phyloP scores from a whole-genome alignment of 495 filamentous ascomycete genomes.

The Aspergillus carlsbadensis region DNA sequence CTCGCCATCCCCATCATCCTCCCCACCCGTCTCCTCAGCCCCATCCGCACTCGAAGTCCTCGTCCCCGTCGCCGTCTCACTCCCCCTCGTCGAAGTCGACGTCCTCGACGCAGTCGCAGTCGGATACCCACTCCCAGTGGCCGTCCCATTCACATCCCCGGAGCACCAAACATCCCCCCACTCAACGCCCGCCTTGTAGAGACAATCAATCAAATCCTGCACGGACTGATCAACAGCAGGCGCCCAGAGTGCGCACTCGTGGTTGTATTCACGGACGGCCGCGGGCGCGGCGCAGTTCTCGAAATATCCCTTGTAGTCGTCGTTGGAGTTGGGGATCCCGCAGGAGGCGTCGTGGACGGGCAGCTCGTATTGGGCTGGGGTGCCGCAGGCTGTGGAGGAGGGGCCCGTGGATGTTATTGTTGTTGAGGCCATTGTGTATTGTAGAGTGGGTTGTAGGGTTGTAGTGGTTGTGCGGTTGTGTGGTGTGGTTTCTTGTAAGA shows the following conservation, averaged over 20 bases:
- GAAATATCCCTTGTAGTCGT: neutral
- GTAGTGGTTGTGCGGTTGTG: too few species aligned
- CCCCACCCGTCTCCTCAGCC: neutral
- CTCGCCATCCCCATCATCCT: neutral
- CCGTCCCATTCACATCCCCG: conserved; percentile 26
- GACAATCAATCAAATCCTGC: conserved; percentile 25
- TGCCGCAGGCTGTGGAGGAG: neutral
- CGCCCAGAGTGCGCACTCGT: conserved; percentile 40
- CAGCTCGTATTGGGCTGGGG: conserved; percentile 1
- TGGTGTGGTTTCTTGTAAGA: too few species aligned
- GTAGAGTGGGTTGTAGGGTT: neutral
- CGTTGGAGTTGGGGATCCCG: neutral
- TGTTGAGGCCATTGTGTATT: conserved; percentile 5
- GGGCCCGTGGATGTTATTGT: neutral
- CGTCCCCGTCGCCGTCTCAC: neutral
- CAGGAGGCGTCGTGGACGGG: conserved; percentile 6
- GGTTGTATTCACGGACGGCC: conserved; percentile 23
- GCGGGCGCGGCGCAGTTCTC: neutral
- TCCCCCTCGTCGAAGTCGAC: neutral
- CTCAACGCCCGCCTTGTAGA: conserved; percentile 28
- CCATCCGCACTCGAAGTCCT: neutral
- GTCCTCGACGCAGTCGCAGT: neutral
- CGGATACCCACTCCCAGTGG: conserved; percentile 9
- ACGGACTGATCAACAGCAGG: conserved; percentile 20
- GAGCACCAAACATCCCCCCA: conserved; percentile 32